Base-by-base conservation (phyloP, 2,329 filamentous ascomycete species). In the Fusarium sp. region DNA sequence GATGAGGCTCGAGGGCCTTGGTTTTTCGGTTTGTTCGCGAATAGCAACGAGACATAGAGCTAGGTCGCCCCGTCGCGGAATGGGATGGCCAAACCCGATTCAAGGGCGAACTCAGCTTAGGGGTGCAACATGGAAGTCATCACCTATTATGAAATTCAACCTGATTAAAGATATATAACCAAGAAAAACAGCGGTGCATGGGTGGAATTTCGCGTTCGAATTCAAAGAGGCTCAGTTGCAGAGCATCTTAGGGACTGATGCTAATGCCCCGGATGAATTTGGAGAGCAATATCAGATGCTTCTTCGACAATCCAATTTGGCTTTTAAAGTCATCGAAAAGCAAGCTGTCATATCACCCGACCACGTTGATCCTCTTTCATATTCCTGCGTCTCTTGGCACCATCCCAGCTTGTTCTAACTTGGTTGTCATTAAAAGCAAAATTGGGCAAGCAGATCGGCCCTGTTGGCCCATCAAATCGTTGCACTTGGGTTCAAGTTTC, bases 1-100 rank as follows among this genome's bases (percentile, higher is more conserved):
- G 62, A 66, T 68, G 66, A 70, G 72, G 68, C 68, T 70, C 66
- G 57, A 47, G 54, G 28, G 49, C 50, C 48, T 56, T 59, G 64
- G 47, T 12, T 42, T 42, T 39, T 53, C 39, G 39, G 44, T 24
- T n/a, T 57, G 24, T 28, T 59, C 55, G 38, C 68, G 48, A 71
- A 70, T 69, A 52, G 50, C 43, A 42, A 38, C 35, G 21, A 48
- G 38, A 46, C 16, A 15, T 20, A 37, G 29, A 24, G 54, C 41
- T 68, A 37, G 48, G 31, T 39, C 18, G 48, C 64, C 58, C 68
- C 64, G 47, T 69, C 33, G 55, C 68, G 68, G 68, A 71, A 70
- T 43, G 21, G 39, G 29, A 48, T 21, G 31, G 15, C 18, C 31
- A 29, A 42, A 21, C 42, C 46, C 38, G 35, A 47, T 50, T 43